phyloP scores from a whole-genome alignment of 768 basidiomycete species.

The Phaeotremella fagi region DNA sequence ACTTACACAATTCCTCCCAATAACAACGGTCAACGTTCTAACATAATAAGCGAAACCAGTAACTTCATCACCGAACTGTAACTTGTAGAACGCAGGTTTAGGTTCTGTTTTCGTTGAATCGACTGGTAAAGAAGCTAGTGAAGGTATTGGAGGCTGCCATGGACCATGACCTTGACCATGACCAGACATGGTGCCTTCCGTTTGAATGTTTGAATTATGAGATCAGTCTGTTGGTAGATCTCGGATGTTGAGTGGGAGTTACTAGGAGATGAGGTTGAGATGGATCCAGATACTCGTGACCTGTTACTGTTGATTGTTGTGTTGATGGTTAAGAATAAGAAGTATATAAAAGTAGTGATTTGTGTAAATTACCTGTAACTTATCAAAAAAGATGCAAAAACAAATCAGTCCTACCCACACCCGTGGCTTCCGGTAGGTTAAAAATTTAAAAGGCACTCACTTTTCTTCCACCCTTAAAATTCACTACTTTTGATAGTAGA shows the following conservation, averaged over 20 bases:
- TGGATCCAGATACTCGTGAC: no score
- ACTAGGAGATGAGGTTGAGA: background rate
- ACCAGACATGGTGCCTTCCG: no score
- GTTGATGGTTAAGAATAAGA: no score
- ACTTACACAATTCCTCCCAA: conserved; percentile 61
- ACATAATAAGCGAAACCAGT: conserved; percentile 90
- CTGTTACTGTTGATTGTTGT: no score
- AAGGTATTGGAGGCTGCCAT: conserved; percentile 38
- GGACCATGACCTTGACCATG: conserved; percentile 9
- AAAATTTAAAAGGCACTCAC: no score
- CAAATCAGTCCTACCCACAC: no score
- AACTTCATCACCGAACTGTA: conserved; percentile 44
- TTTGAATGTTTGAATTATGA: background rate
- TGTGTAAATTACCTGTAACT: no score
- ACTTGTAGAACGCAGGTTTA: conserved; percentile 46
- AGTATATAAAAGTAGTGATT: no score
- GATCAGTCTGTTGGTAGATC: background rate
- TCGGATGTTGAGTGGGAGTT: background rate
- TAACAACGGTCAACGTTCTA: conserved; percentile 86
- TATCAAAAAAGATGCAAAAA: no score
- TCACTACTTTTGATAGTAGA: no score
- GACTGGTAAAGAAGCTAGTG: conserved; percentile 39
- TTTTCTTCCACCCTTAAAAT: no score
- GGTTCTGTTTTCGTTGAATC: conserved; percentile 44
- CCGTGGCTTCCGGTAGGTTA: no score